Percentiles rank a stretch among this genome's conserved stretches.
phyloP scores from a whole-genome alignment of 352 stramenopile species.

The Globisporangium uncinulatum region DNA sequence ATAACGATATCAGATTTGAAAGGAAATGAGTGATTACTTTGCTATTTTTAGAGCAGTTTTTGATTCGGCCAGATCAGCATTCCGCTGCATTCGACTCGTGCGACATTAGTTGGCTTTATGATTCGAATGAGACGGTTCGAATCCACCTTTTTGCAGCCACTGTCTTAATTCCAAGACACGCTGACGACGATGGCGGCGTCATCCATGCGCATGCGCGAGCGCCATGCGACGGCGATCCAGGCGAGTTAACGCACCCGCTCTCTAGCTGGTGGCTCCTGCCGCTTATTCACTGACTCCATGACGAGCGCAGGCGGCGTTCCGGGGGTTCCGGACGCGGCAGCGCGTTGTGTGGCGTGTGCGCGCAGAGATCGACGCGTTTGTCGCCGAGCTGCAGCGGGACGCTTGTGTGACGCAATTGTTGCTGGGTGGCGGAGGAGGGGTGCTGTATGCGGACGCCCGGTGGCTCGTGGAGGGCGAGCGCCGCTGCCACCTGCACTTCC shows the following conservation, averaged over 20 bases:
- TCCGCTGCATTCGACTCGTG: neutral
- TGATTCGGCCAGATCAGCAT: too few relatives aligned
- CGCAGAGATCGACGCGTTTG: constrained; percentile 33
- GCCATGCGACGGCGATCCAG: constrained; percentile 22
- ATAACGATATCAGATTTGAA: too few relatives aligned
- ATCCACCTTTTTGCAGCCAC: neutral
- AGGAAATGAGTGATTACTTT: too few relatives aligned
- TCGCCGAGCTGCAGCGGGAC: constrained; percentile 29
- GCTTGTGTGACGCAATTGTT: constrained; percentile 30
- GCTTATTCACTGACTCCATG: neutral
- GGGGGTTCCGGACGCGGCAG: constrained; percentile 42
- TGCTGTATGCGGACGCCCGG: constrained; percentile 7
- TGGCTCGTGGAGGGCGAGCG: constrained; percentile 18
- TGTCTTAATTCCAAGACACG: neutral
- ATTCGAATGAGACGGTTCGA: neutral
- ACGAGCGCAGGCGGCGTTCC: constrained; percentile 31
- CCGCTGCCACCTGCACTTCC: constrained; percentile 25
- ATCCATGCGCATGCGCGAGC: constrained; percentile 9
- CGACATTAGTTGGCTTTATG: neutral
- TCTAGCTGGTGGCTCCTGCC: neutral
- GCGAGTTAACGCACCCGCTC: constrained; percentile 1
- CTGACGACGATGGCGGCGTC: neutral
- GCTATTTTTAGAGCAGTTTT: too few relatives aligned
- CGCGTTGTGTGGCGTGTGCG: constrained; percentile 46
- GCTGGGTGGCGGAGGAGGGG: constrained; percentile 15